Evolutionary conservation across 805 yeast species (phyloP).

Genomic region (Wickerhamia fluorescens): DNA sequence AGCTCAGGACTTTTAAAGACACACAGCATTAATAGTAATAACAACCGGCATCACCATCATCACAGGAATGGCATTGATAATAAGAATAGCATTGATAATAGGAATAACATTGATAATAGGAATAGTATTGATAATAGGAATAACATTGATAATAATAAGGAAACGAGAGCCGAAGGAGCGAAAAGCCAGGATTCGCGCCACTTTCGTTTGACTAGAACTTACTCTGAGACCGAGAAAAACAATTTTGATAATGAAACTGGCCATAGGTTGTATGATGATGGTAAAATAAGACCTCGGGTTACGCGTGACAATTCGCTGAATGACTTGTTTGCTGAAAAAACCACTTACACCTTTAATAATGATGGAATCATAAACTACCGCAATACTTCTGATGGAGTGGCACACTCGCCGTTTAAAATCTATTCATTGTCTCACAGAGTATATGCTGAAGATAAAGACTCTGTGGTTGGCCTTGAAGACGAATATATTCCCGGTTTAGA

Average conservation of each 20-base stretch:
- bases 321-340: too few species aligned
- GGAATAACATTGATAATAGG: constrained; percentile 1
- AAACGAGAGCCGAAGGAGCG: background rate
- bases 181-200: background rate
- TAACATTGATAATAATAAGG: background rate
- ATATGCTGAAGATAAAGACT: constrained; percentile 4
- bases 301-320: constrained; percentile 2
- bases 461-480: constrained; percentile 50
- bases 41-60: background rate
- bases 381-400: constrained; percentile 7
- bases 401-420: constrained; percentile 12
- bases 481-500: constrained; percentile 73
- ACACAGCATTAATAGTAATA: too few species aligned
- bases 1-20: background rate
- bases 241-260: constrained; percentile 54
- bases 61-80: too few species aligned
- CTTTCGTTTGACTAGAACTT: constrained; percentile 41
- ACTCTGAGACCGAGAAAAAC: constrained; percentile 58
- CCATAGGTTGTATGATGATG: constrained; percentile 47
- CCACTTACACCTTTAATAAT: too few species aligned
- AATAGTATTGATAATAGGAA: too few species aligned
- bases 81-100: too few species aligned
- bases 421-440: constrained; percentile 27
- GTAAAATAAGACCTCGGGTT: constrained; percentile 38
- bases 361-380: constrained; percentile 2